phyloP scores from a whole-genome alignment of 768 basidiomycete genomes.

The Rhizopogon vulgaris region DNA sequence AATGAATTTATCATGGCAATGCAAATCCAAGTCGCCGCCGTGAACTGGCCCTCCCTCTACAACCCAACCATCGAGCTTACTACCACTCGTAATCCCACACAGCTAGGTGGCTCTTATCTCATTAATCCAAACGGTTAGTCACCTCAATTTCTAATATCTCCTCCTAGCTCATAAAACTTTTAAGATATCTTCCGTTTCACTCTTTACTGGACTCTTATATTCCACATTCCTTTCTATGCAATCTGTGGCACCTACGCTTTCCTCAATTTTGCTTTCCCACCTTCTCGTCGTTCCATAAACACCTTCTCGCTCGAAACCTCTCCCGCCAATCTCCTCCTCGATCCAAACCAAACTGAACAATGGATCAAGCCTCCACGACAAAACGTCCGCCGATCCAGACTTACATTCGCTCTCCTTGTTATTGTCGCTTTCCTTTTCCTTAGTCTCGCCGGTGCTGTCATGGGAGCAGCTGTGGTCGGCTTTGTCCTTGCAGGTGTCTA shows the following conservation, averaged over 20 bases:
- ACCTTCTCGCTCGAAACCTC: conserved; percentile 3
- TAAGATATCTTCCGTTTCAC: conserved; percentile 41
- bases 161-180: not conserved
- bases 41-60: conserved; percentile 34
- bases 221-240: conserved; percentile 36
- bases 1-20: not conserved
- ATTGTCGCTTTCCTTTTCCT: conserved; percentile 27
- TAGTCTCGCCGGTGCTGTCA: conserved; percentile 32
- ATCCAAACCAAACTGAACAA: conserved; percentile 1
- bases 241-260: conserved; percentile 36
- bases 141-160: not conserved
- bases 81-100: conserved; percentile 18
- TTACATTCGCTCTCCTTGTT: conserved; percentile 36
- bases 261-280: conserved; percentile 34
- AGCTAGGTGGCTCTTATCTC: conserved; percentile 30
- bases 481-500: conserved; percentile 35
- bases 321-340: not conserved
- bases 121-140: conserved; percentile 24
- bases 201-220: conserved; percentile 42
- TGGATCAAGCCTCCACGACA: conserved; percentile 13
- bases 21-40: conserved; percentile 11
- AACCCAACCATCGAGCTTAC: conserved; percentile 29
- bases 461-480: conserved; percentile 33
- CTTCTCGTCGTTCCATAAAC: conserved; percentile 12
- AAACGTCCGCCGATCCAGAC: conserved; percentile 32